Evolutionary conservation across 2,329 filamentous ascomycete genomes (phyloP), one percentile per base, ranked within the genome.

Genomic region (Colletotrichum euphorbiae): DNA sequence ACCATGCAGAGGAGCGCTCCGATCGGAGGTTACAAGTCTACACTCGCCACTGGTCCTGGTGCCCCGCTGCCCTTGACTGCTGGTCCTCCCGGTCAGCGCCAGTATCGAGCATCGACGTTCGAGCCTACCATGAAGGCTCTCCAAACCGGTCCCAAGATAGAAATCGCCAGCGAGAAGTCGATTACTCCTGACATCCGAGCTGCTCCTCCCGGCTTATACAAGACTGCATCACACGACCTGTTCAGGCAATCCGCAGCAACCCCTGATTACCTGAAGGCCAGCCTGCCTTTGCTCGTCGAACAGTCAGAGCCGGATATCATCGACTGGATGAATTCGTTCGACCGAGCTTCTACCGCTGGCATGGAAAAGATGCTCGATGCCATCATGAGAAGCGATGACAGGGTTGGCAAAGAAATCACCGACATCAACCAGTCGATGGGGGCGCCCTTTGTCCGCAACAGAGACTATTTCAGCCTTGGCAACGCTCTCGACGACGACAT

Each of bases 1-100:
- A 36, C 33, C 19, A 19, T 24, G 13, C 50, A 66, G 19, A 61
- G 62, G 46, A 42, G 28, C 45, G 72, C 54, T 9, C 70, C 61
- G 31, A 43, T 58, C 65, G 60, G 69, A 58, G 62, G 70, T 21
- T 55, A 70, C 69, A 64, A 65, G 31, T 52, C 71, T 48, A 69
- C 72, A n/a, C 73, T 78, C 17, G 72, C 78, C 3, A 75, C 73
- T 28, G 77, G 77, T 0, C 75, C 78, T 1, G 84, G 83, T 6
- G 80, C 79, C 17, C 85, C 84, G n/a, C 79, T 76, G 21, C 85
- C 85, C 9, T 73, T 87, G 70, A 87, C 83, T 19, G 85, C 85
- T 31, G 85, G 85, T 2, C 85, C 85, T 46, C 85, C 85, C 12
- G 85, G 85, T 19, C 82, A 84, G 67, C 82, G 85, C 46, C 83